Evolutionary conservation across 2,329 filamentous ascomycete genomes (phyloP), one percentile per base, ranked within the genome.

Genomic region (Atkinsonella texensis): DNA sequence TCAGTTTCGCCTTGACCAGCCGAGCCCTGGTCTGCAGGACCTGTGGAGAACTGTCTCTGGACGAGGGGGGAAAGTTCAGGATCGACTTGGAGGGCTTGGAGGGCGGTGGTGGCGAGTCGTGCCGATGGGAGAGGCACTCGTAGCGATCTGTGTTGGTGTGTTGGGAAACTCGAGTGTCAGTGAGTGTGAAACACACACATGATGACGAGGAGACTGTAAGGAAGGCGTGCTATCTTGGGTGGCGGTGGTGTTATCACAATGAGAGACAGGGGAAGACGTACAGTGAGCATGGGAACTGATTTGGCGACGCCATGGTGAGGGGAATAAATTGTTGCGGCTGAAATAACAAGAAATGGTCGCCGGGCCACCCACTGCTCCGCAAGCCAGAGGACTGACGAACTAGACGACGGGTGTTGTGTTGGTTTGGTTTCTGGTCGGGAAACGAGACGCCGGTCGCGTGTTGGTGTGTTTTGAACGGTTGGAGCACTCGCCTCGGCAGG

Each of bases 11-110:
- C 11, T 54, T 52, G 28, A 8, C 28, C 28, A 28, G 28, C 9
- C 41, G 46, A 11, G 58, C 53, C 11, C n/a, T 42, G 9, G 28
- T 57, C 48, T 20, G 61, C 57, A n/a, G 63, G 46, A 31, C 70
- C 68, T 48, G 89, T 73, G 41, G 76, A 73, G 57, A 96, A 84
- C 1, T 76, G 73, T 52, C 91, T 83, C 45, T 75, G 78, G 51
- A 97, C 91, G 11, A 93, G 79, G 13, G 86, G 80, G 1, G 91
- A 97, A 48, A 97, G 78, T 66, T 98, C 93, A 55, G 83, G 78
- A 69, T 98, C 93, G 59, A 97, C 90, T 53, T 83, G 75, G 43
- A 97, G 77, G 40, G 89, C 80, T 59, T 79, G 78, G 38, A 87
- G 76, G 43, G 91, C 89, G 46, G 85, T 81, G 46, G 75, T 76